Conservation (phyloP, 2,329 filamentous ascomycete genomes). For the Sporothrix brasiliensis region DNA sequence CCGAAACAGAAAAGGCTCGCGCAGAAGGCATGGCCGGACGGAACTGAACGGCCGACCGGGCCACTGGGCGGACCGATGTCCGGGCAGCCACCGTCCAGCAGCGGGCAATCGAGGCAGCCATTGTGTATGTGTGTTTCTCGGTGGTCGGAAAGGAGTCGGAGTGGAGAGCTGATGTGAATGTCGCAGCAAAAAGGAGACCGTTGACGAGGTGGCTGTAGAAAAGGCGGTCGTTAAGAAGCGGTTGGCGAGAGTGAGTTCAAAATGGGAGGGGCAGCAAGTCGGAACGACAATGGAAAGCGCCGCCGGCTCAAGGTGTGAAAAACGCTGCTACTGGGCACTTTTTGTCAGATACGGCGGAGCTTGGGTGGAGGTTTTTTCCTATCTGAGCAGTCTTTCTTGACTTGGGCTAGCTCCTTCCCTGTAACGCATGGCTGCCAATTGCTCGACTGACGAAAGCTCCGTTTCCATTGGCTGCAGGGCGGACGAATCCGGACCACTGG, state of each 20-base stretch:
- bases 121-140: constrained; percentile 42
- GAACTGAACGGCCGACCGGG: constrained; percentile 40
- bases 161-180: background rate
- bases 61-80: constrained; percentile 48
- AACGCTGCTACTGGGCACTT: constrained; percentile 14
- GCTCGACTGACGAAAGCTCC: constrained; percentile 4
- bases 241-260: background rate
- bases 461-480: constrained; percentile 30
- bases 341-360: constrained; percentile 11
- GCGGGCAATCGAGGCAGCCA: constrained; percentile 64
- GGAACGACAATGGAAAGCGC: constrained; percentile 1
- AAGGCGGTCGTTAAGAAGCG: background rate
- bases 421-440: constrained; percentile 5
- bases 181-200: background rate
- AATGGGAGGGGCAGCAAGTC: constrained; percentile 18
- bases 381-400: constrained; percentile 30
- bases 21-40: constrained; percentile 46
- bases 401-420: constrained; percentile 27
- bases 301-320: background rate
- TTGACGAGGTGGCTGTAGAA: background rate
- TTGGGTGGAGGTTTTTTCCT: constrained; percentile 26
- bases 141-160: background rate
- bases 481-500: constrained; percentile 33
- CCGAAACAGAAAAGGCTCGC: constrained; percentile 53
- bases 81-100: constrained; percentile 54